These are phyloP conservation scores for Thraustochytrium sp. DNA, from an alignment of 352 stramenopile species.

Conservation along the genomic window DNA sequence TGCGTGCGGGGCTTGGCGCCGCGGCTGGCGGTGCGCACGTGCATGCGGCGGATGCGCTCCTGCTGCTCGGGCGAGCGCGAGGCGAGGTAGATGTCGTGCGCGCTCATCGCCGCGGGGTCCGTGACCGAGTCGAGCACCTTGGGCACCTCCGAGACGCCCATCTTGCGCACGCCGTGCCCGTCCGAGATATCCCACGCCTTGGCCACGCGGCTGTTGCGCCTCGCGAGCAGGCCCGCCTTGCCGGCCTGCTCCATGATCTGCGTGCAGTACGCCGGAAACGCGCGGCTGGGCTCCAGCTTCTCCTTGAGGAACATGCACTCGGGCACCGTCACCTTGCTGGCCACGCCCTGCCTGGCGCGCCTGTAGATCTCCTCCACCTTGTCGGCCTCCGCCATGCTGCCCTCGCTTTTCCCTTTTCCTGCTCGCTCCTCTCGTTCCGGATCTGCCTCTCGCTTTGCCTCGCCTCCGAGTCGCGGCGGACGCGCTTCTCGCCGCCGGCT, in stretches of 20 bases:
- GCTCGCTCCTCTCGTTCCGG: too few relatives aligned
- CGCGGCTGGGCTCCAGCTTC: not conserved
- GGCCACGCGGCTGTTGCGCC: constrained; percentile 13
- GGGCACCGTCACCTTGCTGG: not conserved
- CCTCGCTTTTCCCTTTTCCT: too few relatives aligned
- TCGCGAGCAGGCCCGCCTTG: not conserved
- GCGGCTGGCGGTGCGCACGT: not conserved
- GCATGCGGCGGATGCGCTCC: constrained; percentile 22
- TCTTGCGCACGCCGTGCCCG: not conserved
- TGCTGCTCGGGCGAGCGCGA: constrained; percentile 14
- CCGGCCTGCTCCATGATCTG: not conserved
- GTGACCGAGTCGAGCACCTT: not conserved
- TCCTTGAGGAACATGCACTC: constrained; percentile 23
- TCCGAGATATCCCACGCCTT: constrained; percentile 18
- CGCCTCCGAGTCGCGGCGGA: too few relatives aligned
- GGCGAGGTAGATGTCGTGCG: constrained; percentile 24
- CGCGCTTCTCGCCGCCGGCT: too few relatives aligned
- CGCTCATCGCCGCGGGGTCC: not conserved
- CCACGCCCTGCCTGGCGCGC: not conserved
- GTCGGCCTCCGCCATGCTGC: not conserved
- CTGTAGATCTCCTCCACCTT: constrained; percentile 12
- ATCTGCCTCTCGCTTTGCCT: too few relatives aligned
- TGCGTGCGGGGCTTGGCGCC: not conserved
- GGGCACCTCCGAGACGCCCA: constrained; percentile 20
- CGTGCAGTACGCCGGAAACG: constrained; percentile 5